Evolutionary conservation across 345 rosid species (phyloP).

Genomic region (Physaria fendleri): DNA sequence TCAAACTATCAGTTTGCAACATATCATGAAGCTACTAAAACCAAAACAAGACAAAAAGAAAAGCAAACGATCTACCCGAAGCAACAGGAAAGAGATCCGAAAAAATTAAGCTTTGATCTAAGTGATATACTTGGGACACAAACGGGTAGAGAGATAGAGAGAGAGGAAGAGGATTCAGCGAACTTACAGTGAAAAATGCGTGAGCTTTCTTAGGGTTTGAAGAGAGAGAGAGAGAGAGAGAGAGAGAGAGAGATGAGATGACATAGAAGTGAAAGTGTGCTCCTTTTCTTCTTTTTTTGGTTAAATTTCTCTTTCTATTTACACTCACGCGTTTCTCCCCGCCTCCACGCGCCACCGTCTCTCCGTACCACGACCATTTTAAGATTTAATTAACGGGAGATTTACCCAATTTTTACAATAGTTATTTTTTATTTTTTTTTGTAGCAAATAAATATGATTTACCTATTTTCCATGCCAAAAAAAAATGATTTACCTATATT

Average conservation of each 20-base stretch:
- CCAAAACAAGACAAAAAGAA: too few relatives aligned
- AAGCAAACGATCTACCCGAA: conserved; percentile 23
- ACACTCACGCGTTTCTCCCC: conserved; percentile 19
- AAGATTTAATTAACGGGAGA: too few relatives aligned
- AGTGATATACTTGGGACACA: conserved; percentile 28
- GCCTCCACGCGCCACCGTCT: conserved; percentile 29
- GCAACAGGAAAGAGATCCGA: conserved; percentile 44
- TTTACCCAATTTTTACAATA: too few relatives aligned
- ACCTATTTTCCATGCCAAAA: too few relatives aligned
- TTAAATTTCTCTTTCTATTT: background rate
- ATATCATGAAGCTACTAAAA: too few relatives aligned
- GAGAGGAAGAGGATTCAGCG: conserved; percentile 6
- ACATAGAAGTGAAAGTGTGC: conserved; percentile 5
- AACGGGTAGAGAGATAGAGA: background rate
- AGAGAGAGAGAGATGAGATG: conserved; percentile 26
- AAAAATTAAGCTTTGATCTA: conserved; percentile 16
- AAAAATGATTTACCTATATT: too few relatives aligned
- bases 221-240: background rate
- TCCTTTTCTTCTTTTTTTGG: background rate
- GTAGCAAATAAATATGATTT: background rate
- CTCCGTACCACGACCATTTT: conserved; percentile 18
- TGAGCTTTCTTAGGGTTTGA: conserved; percentile 21
- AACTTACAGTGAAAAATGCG: conserved; percentile 28
- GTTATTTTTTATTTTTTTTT: background rate
- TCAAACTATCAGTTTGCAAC: too few relatives aligned